Conservation (phyloP, 768 basidiomycete species). For the Russula vinacea region DNA sequence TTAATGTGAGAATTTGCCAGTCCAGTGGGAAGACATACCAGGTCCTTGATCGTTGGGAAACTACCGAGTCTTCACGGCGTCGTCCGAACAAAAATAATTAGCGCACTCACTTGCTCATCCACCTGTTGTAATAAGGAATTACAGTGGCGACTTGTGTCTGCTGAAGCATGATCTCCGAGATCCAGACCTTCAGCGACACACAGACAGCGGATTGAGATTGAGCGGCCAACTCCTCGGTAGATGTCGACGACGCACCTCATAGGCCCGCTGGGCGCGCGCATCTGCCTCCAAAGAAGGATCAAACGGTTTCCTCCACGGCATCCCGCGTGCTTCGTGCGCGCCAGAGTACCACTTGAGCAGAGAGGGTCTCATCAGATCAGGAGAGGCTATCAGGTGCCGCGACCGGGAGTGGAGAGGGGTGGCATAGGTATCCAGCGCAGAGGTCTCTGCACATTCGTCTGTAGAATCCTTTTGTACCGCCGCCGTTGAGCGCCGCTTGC, state of each 20-base stretch:
- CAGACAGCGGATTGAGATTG: background rate
- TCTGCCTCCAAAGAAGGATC: slow-evolving; percentile 50
- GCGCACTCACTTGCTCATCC: slow-evolving; percentile 64
- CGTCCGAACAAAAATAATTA: slow-evolving; percentile 6
- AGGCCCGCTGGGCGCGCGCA: slow-evolving; percentile 79
- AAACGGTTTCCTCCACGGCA: slow-evolving; percentile 90
- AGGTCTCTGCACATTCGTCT: too few relatives aligned
- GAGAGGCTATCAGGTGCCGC: slow-evolving; percentile 46
- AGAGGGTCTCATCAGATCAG: slow-evolving; percentile 45
- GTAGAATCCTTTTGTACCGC: background rate
- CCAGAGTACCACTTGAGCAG: slow-evolving; percentile 69
- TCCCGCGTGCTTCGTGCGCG: slow-evolving; percentile 65
- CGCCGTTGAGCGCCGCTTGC: slow-evolving; percentile 3
- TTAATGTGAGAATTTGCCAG: slow-evolving; percentile 3
- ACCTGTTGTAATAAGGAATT: too few relatives aligned
- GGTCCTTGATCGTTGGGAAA: slow-evolving; percentile 74
- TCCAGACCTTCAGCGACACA: background rate
- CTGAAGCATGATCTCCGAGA: too few relatives aligned
- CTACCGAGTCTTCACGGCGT: slow-evolving; percentile 37
- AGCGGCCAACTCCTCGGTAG: background rate
- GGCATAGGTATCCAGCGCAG: slow-evolving; percentile 4
- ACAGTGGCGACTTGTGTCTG: too few relatives aligned
- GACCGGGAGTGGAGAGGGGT: slow-evolving; percentile 40
- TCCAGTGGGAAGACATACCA: slow-evolving; percentile 46
- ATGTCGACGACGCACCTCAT: slow-evolving; percentile 63